phyloP scores from a whole-genome alignment of 2,329 filamentous ascomycete genomes.

The Ophiostoma novo-ulmi region DNA sequence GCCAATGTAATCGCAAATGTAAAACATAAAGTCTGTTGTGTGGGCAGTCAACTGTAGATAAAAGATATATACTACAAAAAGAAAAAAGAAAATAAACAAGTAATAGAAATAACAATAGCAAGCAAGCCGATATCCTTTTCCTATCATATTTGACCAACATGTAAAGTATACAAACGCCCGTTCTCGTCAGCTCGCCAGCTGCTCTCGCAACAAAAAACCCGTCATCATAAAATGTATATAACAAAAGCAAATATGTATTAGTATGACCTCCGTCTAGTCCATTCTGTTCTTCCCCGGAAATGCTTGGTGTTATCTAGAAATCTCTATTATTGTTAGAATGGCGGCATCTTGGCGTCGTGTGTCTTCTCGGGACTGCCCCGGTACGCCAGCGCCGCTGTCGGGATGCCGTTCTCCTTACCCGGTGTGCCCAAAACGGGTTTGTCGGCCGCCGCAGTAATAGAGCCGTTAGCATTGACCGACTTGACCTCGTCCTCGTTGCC shows the following conservation, averaged over 20 bases:
- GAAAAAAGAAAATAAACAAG: background rate
- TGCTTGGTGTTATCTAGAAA: background rate
- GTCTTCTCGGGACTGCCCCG: slow-evolving; percentile 58
- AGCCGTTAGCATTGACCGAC: background rate
- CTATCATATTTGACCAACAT: slow-evolving; percentile 8
- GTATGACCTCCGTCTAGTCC: background rate
- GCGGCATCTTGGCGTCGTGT: slow-evolving; percentile 31
- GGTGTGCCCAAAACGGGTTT: slow-evolving; percentile 19
- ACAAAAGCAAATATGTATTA: background rate
- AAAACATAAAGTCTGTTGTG: too few relatives aligned
- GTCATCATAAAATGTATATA: background rate
- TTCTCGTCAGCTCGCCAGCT: background rate
- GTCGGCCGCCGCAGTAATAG: background rate
- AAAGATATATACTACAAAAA: background rate
- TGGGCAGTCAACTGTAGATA: background rate
- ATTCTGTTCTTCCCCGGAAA: background rate
- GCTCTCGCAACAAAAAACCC: background rate
- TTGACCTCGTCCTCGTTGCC: slow-evolving; percentile 13
- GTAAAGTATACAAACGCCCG: background rate
- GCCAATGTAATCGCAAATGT: background rate
- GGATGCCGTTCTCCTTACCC: slow-evolving; percentile 28
- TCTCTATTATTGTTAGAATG: background rate
- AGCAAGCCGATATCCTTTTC: background rate
- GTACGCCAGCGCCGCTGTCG: slow-evolving; percentile 47
- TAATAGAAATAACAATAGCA: background rate